A percentile compares a stretch with the other conserved stretches of the same genome.
These are phyloP conservation scores for Aaosphaeria arxii DNA, from an alignment of 2,329 filamentous ascomycete species.

Conservation along the genomic window DNA sequence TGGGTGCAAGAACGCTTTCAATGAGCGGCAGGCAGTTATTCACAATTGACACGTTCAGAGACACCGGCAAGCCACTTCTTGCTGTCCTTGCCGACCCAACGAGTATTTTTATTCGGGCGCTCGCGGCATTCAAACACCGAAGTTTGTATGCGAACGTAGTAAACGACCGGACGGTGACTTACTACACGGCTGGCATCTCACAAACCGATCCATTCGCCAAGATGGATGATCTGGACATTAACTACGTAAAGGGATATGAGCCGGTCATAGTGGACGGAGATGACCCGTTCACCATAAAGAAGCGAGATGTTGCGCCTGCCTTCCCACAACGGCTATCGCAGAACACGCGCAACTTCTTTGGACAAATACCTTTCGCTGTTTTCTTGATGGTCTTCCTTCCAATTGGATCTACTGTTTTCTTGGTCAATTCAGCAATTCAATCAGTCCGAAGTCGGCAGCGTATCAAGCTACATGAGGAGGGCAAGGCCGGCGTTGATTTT, in stretches of 20 bases:
- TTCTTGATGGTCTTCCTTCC: conserved; percentile 70
- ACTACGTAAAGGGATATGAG: conserved; percentile 71
- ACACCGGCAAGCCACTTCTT: conserved; percentile 77
- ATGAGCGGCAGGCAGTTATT: conserved; percentile 86
- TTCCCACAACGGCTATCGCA: conserved; percentile 35
- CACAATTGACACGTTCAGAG: conserved; percentile 78
- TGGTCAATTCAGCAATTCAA: conserved; percentile 75
- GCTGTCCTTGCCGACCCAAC: conserved; percentile 77
- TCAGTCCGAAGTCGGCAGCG: conserved; percentile 70
- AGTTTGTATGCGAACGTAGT: conserved; percentile 82
- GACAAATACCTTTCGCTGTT: conserved; percentile 61
- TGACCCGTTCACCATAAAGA: conserved; percentile 56
- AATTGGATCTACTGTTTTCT: conserved; percentile 66
- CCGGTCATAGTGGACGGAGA: conserved; percentile 70
- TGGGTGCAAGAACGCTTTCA: conserved; percentile 78
- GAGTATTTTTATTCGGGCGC: conserved; percentile 79
- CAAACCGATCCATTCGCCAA: conserved; percentile 75
- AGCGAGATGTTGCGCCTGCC: conserved; percentile 27
- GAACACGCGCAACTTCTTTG: conserved; percentile 40
- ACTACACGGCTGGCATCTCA: conserved; percentile 78
- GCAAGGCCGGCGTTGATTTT: conserved; percentile 64
- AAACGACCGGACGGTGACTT: conserved; percentile 79
- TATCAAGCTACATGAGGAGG: conserved; percentile 72
- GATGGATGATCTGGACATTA: conserved; percentile 64
- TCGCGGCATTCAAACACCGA: conserved; percentile 72